Percentiles rank a stretch among this genome's conserved stretches.
Conservation (phyloP, 2,329 filamentous ascomycete species). For the Apiospora koreana region DNA sequence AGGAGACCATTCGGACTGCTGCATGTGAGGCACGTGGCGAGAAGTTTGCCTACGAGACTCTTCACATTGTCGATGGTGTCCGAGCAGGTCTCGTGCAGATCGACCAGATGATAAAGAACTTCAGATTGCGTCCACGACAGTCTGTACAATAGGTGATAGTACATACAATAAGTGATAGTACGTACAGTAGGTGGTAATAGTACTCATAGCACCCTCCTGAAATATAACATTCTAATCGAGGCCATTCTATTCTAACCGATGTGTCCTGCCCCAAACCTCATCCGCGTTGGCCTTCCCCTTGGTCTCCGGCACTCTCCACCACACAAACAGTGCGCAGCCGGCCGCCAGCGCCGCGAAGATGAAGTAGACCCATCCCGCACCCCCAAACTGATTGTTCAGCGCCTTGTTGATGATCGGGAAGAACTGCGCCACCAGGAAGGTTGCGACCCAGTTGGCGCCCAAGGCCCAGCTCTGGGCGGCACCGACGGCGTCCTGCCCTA, state of each 20-base stretch:
- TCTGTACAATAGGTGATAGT: not conserved
- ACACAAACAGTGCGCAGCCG: conserved; percentile 71
- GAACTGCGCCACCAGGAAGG: conserved; percentile 91
- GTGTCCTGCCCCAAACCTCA: conserved; percentile 83
- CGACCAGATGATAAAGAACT: conserved; percentile 53
- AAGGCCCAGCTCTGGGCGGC: conserved; percentile 88
- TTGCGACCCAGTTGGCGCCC: conserved; percentile 85
- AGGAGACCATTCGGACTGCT: conserved; percentile 71
- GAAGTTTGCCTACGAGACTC: conserved; percentile 49
- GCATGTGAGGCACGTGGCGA: conserved; percentile 65
- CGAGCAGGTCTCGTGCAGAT: conserved; percentile 67
- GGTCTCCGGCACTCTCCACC: conserved; percentile 79
- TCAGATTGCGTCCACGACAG: conserved; percentile 26
- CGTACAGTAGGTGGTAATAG: too few relatives aligned
- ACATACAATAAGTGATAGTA: not conserved
- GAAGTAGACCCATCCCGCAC: conserved; percentile 84
- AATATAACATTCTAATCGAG: not conserved
- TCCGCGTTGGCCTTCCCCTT: conserved; percentile 80
- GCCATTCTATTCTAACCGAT: conserved; percentile 51
- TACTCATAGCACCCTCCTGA: not conserved
- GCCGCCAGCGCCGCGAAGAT: conserved; percentile 79
- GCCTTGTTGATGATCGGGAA: conserved; percentile 84
- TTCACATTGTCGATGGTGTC: conserved; percentile 80
- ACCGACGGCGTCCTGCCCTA: conserved; percentile 86
- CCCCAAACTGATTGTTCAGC: conserved; percentile 64